Evolutionary conservation across 163 green algal genomes (phyloP).

Genomic region (Chlamydomonas reinhardtii): DNA sequence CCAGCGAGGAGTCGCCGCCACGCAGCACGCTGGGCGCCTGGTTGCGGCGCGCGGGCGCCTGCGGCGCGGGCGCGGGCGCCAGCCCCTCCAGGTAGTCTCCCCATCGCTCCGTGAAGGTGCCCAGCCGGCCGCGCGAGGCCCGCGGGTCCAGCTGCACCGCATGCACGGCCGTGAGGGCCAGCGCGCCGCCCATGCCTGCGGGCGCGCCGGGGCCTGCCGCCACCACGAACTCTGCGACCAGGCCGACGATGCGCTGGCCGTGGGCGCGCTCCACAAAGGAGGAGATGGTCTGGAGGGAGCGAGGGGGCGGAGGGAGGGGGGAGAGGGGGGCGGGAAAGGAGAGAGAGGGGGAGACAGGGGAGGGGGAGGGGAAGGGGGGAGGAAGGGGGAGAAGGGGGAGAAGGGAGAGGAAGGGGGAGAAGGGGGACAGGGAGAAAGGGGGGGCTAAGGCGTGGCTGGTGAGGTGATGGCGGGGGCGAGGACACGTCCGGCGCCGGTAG

Average conservation of each 20-base stretch:
- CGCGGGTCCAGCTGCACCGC: slow-evolving; percentile 59
- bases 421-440: no score
- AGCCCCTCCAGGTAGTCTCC: slow-evolving; percentile 53
- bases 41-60: slow-evolving; percentile 25
- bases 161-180: slow-evolving; percentile 54
- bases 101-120: slow-evolving; percentile 66
- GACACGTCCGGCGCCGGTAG: no score
- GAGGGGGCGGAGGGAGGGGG: neutral
- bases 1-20: slow-evolving; percentile 25
- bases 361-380: neutral
- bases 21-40: slow-evolving; percentile 36
- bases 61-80: slow-evolving; percentile 35
- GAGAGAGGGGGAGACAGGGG: no score
- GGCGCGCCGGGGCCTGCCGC: neutral
- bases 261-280: slow-evolving; percentile 60
- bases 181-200: neutral
- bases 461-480: no score
- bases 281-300: slow-evolving; percentile 20
- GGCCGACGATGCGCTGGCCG: slow-evolving; percentile 53
- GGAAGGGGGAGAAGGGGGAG: neutral
- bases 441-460: no score
- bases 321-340: neutral
- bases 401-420: no score
- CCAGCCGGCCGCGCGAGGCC: slow-evolving; percentile 48
- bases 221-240: slow-evolving; percentile 60